Conservation (phyloP, 2,329 filamentous ascomycete species). For the Tolypocladium tropicale region DNA sequence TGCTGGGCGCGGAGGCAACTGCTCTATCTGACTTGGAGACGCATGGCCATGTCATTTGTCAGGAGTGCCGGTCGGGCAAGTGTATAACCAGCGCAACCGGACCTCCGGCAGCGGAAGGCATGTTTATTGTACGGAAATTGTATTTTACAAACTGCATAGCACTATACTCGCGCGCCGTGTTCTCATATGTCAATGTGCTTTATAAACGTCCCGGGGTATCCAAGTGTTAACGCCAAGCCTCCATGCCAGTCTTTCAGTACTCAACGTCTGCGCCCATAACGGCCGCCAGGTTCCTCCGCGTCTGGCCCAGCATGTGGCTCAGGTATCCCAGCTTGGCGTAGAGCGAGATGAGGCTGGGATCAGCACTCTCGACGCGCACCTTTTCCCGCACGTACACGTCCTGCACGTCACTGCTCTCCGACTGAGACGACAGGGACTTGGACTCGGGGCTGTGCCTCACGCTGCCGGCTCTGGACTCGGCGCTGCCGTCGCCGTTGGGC, state of each 20-base stretch:
- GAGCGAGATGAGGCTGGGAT: constrained; percentile 75
- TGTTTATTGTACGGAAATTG: neutral
- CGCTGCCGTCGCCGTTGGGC: constrained; percentile 17
- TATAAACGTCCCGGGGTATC: constrained; percentile 12
- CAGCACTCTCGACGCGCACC: constrained; percentile 76
- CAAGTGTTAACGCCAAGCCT: constrained; percentile 1
- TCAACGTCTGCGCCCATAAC: constrained; percentile 57
- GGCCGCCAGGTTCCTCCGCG: constrained; percentile 60
- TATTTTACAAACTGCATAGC: neutral
- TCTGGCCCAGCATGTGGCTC: constrained; percentile 60
- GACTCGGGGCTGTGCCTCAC: constrained; percentile 14
- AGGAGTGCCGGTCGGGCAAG: neutral
- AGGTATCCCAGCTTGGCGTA: constrained; percentile 75
- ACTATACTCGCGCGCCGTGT: neutral
- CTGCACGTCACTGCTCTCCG: constrained; percentile 15
- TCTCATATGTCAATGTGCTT: neutral
- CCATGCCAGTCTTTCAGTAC: constrained; percentile 3
- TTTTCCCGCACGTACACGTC: constrained; percentile 86
- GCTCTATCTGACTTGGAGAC: neutral
- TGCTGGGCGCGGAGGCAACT: neutral
- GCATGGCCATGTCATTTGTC: constrained; percentile 5
- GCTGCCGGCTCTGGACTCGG: constrained; percentile 13
- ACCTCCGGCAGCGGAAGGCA: neutral
- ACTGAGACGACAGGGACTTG: constrained; percentile 8
- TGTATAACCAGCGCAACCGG: constrained; percentile 3